Evolutionary conservation across 2,329 filamentous ascomycete genomes (phyloP).

Genomic region (Colletotrichum sp.): DNA sequence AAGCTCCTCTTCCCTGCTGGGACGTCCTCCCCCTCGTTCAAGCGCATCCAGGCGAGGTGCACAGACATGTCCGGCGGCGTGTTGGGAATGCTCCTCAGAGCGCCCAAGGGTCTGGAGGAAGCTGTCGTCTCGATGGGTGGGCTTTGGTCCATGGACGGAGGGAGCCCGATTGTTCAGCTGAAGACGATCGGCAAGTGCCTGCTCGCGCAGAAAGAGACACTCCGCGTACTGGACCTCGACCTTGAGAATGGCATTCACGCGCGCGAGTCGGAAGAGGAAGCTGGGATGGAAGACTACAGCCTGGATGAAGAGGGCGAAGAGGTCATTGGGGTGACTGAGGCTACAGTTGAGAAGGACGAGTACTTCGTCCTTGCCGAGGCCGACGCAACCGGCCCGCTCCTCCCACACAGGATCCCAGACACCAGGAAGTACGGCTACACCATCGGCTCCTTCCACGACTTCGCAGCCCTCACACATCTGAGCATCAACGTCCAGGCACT

Average conservation of each 20-base stretch:
- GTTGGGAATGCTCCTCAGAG: constrained; percentile 16
- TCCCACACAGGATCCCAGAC: neutral
- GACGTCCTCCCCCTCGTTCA: neutral
- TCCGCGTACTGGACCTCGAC: constrained; percentile 14
- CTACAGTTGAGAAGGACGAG: constrained; percentile 29
- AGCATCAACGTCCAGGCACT: neutral
- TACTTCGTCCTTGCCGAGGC: neutral
- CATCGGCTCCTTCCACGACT: constrained; percentile 16
- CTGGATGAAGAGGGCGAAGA: constrained; percentile 12
- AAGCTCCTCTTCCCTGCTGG: neutral
- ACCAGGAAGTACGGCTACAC: neutral
- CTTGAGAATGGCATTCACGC: neutral
- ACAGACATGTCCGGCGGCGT: neutral
- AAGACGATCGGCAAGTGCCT: constrained; percentile 14
- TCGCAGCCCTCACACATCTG: constrained; percentile 3
- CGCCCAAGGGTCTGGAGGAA: constrained; percentile 10
- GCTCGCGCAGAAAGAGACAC: neutral
- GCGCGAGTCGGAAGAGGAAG: neutral
- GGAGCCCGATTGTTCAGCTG: neutral
- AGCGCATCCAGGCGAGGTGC: constrained; percentile 4
- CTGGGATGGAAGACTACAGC: neutral
- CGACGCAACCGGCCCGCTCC: neutral
- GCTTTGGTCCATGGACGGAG: neutral
- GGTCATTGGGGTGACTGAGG: constrained; percentile 31
- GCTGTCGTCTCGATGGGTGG: neutral